These are phyloP conservation scores for Heliamphora pulchella DNA, from an alignment of 179 eudicot species.

Conservation along the genomic window DNA sequence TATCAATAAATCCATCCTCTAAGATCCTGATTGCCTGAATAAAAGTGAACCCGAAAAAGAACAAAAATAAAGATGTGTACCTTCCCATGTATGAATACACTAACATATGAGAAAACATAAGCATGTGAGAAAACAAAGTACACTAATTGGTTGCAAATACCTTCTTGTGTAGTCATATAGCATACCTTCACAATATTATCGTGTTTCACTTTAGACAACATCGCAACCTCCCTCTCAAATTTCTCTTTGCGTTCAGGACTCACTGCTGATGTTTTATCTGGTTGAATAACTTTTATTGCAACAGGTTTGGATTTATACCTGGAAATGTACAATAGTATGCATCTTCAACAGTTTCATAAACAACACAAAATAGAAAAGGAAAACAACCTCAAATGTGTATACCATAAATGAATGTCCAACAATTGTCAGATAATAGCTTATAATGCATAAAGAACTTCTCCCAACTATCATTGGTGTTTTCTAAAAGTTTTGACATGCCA, in stretches of 20 bases:
- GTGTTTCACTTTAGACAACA: slow-evolving; percentile 30
- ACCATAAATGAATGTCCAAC: neutral
- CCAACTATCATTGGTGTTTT: neutral
- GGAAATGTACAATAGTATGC: slow-evolving; percentile 8
- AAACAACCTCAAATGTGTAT: neutral
- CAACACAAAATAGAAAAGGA: neutral
- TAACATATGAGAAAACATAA: no score
- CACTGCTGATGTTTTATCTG: slow-evolving; percentile 18
- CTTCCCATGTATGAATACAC: neutral
- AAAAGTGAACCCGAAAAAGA: neutral
- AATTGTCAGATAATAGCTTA: neutral
- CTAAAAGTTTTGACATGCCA: neutral
- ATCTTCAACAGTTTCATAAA: neutral
- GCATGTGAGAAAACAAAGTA: neutral
- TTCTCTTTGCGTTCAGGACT: slow-evolving; percentile 23
- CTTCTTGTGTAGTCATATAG: neutral
- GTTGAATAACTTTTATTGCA: slow-evolving; percentile 30
- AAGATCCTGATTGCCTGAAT: neutral
- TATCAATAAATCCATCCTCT: neutral
- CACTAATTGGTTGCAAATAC: neutral
- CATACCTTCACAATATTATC: slow-evolving; percentile 39
- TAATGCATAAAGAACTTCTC: neutral
- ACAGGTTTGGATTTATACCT: slow-evolving; percentile 33
- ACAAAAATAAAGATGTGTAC: neutral
- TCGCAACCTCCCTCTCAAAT: slow-evolving; percentile 29